Conservation (phyloP, 106 monocot species). For the Phalaenopsis aphrodite region DNA sequence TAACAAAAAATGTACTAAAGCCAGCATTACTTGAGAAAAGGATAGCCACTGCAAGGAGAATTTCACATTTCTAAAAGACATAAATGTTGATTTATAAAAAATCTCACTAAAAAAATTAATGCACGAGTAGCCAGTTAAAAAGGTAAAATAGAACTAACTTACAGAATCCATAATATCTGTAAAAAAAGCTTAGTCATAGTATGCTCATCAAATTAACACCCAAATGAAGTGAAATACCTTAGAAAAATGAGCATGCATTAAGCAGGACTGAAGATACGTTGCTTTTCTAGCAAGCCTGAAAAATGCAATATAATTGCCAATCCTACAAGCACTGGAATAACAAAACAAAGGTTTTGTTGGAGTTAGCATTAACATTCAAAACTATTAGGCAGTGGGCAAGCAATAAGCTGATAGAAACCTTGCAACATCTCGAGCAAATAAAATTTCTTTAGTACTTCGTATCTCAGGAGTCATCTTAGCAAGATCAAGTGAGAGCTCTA, state of each 20-base stretch:
- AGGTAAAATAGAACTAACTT: not conserved
- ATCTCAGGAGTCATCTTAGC: constrained; percentile 86
- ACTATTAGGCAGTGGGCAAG: constrained; percentile 1
- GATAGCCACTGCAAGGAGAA: not conserved
- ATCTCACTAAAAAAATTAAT: not conserved
- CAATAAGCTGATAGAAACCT: constrained; percentile 32
- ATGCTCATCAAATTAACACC: not conserved
- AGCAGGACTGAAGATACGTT: constrained; percentile 86
- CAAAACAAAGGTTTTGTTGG: not conserved
- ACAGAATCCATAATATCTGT: not conserved
- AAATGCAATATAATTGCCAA: constrained; percentile 79
- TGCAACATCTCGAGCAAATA: constrained; percentile 85
- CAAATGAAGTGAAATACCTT: constrained; percentile 46
- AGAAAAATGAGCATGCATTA: constrained; percentile 99
- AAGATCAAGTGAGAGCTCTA: constrained; percentile 96
- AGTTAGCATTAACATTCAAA: constrained; percentile 4
- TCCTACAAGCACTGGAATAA: constrained; percentile 75
- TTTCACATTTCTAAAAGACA: not conserved
- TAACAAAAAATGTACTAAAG: not conserved
- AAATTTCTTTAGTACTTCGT: constrained; percentile 65
- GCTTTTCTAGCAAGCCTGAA: constrained; percentile 92
- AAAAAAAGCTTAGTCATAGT: not conserved
- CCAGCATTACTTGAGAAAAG: not conserved
- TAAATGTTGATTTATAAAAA: not conserved
- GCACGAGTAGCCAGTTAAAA: not conserved